Evolutionary conservation across 2,329 filamentous ascomycete genomes (phyloP), one percentile per base, ranked within the genome.

Genomic region (Huntiella abstrusa): DNA sequence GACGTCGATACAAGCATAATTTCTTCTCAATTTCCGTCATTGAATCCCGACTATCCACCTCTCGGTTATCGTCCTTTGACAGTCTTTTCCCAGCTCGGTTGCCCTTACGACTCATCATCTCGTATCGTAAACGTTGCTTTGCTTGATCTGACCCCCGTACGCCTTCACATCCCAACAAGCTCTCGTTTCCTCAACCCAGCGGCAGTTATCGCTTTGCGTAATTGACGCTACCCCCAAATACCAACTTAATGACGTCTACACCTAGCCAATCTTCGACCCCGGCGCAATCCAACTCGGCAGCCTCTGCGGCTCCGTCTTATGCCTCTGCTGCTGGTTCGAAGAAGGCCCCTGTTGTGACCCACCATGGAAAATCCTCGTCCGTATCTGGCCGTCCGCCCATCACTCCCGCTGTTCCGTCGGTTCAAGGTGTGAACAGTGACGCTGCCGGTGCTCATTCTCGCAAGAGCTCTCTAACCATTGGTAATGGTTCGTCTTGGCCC

Each of bases 391-490:
- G 81, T 65, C 68, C 70, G 54, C 69, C 77, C 62, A 80, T 80
- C 62, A 71, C 71, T 62, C 78, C 78, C 53, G 77, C 78, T 59
- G 69, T 82, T 55, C 78, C 80, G 54, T 68, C 69, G 12, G 47
- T 49, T 28, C 47, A 49, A 45, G 47, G 43, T 46, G 13, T 49
- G 47, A 49, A 39, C 22, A 36, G 43, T 22, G 33, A 34, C 33
- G 40, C 43, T n/a, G 60, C 75, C 22, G 81, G 54, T 73, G 79
- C 85, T 55, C 87, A 96, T 67, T 73, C 70, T 59, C 77, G 85
- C 60, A 94, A 93, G 66, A 77, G 78, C 53, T 94, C 88, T 13
- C 81, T 94, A 57, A 93, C 87, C 57, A 94, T 95, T 68, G 86
- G 76, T 61, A 82, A 83, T 59, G 83, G 81, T 54, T 75, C 83